These are phyloP conservation scores for Diaporthe sp. DNA, from an alignment of 2,329 filamentous ascomycete species.

Conservation along the genomic window DNA sequence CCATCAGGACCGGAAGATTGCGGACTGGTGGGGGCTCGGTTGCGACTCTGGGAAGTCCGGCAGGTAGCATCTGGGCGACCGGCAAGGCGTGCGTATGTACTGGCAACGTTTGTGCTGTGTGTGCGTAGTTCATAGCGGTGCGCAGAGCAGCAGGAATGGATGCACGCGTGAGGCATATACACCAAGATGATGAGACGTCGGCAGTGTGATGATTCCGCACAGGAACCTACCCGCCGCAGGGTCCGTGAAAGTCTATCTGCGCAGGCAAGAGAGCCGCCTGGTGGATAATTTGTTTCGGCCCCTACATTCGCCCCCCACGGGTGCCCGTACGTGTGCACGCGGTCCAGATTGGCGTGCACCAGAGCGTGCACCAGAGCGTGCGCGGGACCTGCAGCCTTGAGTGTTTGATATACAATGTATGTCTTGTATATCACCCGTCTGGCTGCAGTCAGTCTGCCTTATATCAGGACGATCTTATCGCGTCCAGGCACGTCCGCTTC, in stretches of 20 bases:
- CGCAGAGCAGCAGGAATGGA: neutral
- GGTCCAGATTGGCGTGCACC: neutral
- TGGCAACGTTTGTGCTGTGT: neutral
- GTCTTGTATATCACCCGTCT: neutral
- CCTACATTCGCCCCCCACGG: constrained; percentile 3
- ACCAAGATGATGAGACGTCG: constrained; percentile 8
- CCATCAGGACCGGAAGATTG: constrained; percentile 19
- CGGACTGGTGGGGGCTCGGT: neutral
- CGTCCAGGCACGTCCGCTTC: neutral
- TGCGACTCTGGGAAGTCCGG: neutral
- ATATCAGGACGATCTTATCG: constrained; percentile 11
- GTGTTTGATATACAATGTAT: constrained; percentile 4
- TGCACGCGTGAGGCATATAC: neutral
- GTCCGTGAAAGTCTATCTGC: constrained; percentile 17
- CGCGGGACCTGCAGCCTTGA: neutral
- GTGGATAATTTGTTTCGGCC: constrained; percentile 5
- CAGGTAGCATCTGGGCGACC: neutral
- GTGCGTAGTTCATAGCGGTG: constrained; percentile 5
- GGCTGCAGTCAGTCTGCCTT: neutral
- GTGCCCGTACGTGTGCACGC: neutral
- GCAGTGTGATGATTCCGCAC: constrained; percentile 1
- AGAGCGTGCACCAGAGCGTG: neutral
- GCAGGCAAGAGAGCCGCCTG: constrained; percentile 22
- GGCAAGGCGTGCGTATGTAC: neutral
- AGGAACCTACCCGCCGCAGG: neutral